phyloP scores from a whole-genome alignment of 1,139 yeast species.

The Kurtzmaniella quercitrusa region DNA sequence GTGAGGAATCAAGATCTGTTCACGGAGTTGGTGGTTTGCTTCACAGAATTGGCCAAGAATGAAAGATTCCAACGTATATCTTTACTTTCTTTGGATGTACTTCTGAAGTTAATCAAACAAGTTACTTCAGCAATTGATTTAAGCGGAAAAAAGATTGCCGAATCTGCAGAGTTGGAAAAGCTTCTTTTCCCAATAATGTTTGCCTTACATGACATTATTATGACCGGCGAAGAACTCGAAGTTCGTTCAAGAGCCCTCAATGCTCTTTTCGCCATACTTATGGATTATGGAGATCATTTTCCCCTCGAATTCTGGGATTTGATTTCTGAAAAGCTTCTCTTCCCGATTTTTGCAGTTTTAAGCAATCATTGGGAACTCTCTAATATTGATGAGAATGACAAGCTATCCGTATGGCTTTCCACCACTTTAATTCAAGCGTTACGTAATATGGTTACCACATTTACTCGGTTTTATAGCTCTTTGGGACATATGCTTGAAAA shows the following conservation, averaged over 20 bases:
- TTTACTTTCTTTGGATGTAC: constrained; percentile 74
- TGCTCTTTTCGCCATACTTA: constrained; percentile 74
- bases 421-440: constrained; percentile 95
- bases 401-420: constrained; percentile 90
- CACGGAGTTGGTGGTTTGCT: constrained; percentile 67
- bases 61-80: constrained; percentile 77
- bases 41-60: constrained; percentile 80
- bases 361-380: constrained; percentile 73
- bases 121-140: constrained; percentile 42
- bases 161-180: constrained; percentile 17
- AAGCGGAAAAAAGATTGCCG: neutral
- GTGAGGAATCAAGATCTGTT: constrained; percentile 74
- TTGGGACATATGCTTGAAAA: constrained; percentile 73
- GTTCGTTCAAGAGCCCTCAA: constrained; percentile 87
- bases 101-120: constrained; percentile 58
- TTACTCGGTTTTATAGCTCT: constrained; percentile 73
- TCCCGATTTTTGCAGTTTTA: constrained; percentile 85
- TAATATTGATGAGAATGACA: constrained; percentile 63
- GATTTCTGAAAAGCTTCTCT: constrained; percentile 70
- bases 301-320: constrained; percentile 76
- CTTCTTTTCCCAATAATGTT: constrained; percentile 80
- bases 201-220: constrained; percentile 82
- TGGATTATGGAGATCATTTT: constrained; percentile 75
- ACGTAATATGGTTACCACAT: constrained; percentile 79
- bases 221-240: constrained; percentile 93